These are phyloP conservation scores for Eimeria acervulina DNA, from an alignment of 169 alveolate species.

Conservation along the genomic window DNA sequence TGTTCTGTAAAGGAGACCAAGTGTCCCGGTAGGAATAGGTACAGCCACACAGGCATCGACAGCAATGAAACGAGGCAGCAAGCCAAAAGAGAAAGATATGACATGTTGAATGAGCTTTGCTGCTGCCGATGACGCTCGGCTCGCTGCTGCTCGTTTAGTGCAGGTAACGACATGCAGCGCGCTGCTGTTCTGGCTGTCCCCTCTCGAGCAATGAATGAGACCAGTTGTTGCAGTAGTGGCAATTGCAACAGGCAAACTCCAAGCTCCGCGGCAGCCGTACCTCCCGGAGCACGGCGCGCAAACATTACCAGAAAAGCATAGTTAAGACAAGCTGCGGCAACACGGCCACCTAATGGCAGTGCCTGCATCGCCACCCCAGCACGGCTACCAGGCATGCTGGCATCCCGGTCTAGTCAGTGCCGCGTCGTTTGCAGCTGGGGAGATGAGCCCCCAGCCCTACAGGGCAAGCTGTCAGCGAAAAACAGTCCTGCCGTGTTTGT, in stretches of 20 bases:
- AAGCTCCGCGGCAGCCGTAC: background rate
- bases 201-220: constrained; percentile 44
- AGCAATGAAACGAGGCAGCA: constrained; percentile 43
- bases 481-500: background rate
- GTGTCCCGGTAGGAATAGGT: background rate
- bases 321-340: constrained; percentile 22
- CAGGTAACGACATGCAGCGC: constrained; percentile 1
- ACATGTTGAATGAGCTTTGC: constrained; percentile 60
- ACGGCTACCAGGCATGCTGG: background rate
- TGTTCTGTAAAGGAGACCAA: background rate
- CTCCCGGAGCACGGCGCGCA: background rate
- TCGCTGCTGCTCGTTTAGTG: background rate
- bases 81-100: constrained; percentile 1
- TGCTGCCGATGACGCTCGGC: background rate
- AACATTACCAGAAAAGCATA: background rate
- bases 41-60: constrained; percentile 45
- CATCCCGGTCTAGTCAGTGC: background rate
- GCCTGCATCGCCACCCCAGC: background rate
- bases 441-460: too few species aligned
- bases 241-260: constrained; percentile 35
- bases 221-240: constrained; percentile 51
- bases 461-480: too few species aligned
- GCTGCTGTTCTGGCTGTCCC: constrained; percentile 63
- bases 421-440: background rate
- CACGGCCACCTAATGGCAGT: constrained; percentile 1